Base-by-base conservation (phyloP, 352 stramenopile species). In the Phytopythium boreale region DNA sequence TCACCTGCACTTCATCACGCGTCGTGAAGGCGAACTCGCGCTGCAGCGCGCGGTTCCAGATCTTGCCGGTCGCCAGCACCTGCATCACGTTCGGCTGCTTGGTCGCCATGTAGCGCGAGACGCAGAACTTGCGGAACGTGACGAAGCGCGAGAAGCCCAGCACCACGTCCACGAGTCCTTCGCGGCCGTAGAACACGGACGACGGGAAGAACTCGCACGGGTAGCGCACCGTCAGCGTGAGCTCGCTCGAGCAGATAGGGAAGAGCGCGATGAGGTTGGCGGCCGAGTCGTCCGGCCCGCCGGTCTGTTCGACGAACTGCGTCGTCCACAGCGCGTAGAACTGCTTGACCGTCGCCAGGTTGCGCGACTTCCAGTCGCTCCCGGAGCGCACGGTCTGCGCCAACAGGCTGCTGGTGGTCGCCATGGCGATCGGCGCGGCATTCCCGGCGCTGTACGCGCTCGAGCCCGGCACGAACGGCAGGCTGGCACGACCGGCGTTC, bases 11-110 rank as follows among this genome's bases (percentile, higher is more conserved):
- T 61, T 95, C 87, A 43, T 95, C 87, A 31, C 86, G 86, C 36
- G 81, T 92, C n/a, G 84, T 92, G 61, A 92, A 93, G 43, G 80
- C 69, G 55, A 92, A 95, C 68, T 91, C 83, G 34, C 80, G 80
- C 62, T 92, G 81, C 34, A 92, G 72, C 29, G 66, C 76, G 62
- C 88, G 89, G 75, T 95, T 95, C 77, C 78, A 93, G 58, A 95
- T 84, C 43, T 86, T 90, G 31, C 84, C 84, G 1, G 80, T 78
- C 55, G 80, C 81, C 24, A 92, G 61, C 53, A 92, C 84, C 39
- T 92, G 84, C 15, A 95, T 60, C 46, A 93, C 78, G 55, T 95
- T 91, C 8, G 87, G 87, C 44, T 90, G 83, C 68, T 92, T 93
- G 17, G 84, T 93, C 15, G 77, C 83, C 57, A 92, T 75, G 71